Base-by-base conservation (phyloP, 75 land plant species). In the Picea glauca region DNA sequence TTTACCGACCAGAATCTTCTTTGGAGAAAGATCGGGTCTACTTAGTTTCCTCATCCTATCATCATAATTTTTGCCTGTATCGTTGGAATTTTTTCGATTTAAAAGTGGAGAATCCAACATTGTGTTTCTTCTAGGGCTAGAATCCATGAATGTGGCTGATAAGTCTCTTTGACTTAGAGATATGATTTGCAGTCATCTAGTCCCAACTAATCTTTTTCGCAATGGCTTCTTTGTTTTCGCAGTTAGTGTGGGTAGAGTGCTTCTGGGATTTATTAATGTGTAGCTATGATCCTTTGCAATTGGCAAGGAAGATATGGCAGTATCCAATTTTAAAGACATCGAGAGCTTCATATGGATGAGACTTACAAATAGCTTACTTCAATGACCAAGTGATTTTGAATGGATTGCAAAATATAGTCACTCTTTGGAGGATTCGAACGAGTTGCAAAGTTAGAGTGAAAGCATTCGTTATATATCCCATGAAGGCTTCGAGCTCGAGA, bases 21-120 rank as follows among this genome's bases (percentile, higher is more conserved):
- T 74, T 1, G 92, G 92, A 23, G 90, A 91, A 35, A 0, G 38
- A 35, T 35, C 38, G 2, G 38, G 38, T 35, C 38, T 35, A 35
- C 38, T 35, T 35, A 35, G 38, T 35, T 35, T 35, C 2, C 38
- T 35, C 38, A 35, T 1, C 38, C 3, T 1, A 35, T 35, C 38
- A 35, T 35, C 38, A 35, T 35, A 35, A 26, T 26, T 0, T 26
- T 26, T 26, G 26, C 26, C 26, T 26, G 26, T 26, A 1, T 35
- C 38, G 2, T 35, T 35, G 2, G 38, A 35, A 35, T 35, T 35
- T 2, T 2, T 35, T 0, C 2, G 0, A 35, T 35, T 35, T 35
- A 35, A 35, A 35, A 35, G 38, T 2, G 3, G 38, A 23, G 83
- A 73, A 1, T 50, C 30, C 8, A 77, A 60, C 0, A 14, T 23